Base-by-base conservation (phyloP, 441 rosid genomes). In the Gossypium armourianum region DNA sequence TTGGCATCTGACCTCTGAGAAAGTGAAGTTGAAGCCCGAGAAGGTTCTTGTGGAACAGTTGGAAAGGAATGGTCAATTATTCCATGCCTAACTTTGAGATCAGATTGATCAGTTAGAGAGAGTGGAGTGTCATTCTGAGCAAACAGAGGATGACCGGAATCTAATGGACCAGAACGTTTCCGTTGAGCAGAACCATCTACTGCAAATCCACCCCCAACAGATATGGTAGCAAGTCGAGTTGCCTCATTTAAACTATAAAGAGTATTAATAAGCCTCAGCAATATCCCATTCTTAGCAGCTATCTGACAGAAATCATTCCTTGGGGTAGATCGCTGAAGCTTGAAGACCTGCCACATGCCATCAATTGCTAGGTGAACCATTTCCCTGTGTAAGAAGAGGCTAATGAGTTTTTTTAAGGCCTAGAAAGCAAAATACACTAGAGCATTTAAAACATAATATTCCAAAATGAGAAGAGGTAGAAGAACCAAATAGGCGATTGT, bases 321-420 rank as follows among this genome's bases (percentile, higher is more conserved):
- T 19, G 97, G 91, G 54, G 92, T 95, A 62, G 98, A 90, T 70
- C 91, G 82, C 78, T 86, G 96, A 79, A 95, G 99, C 86, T 92
- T 95, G 81, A 92, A 92, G 70, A 90, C 93, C 84, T 92, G 98
- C 99, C 99, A 95, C 93, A 92, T 92, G 83, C 98, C 96, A 76
- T 95, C 99, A 73, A 95, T 90, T 76, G 98, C 99, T 69, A 95
- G 88, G 77, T 95, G 99, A 83, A 92, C 97, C 97, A 92, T 95
- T 86, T 95, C 98, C 96, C 98, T 92, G 91, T 70, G 80, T 72
- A 77, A 55, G 64, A 60, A 74, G 75, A 81, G 17, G 79, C 74
- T 72, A 36, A 75, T 79, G 71, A 84, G 82, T 15, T 59, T 47
- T 52, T 23, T 36, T 74, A 16, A 40, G 21, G 40, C 9, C 68